Evolutionary conservation across 768 basidiomycete genomes (phyloP), one percentile per base, ranked within the genome.

Genomic region (Tylopilus cervinicoccineus): DNA sequence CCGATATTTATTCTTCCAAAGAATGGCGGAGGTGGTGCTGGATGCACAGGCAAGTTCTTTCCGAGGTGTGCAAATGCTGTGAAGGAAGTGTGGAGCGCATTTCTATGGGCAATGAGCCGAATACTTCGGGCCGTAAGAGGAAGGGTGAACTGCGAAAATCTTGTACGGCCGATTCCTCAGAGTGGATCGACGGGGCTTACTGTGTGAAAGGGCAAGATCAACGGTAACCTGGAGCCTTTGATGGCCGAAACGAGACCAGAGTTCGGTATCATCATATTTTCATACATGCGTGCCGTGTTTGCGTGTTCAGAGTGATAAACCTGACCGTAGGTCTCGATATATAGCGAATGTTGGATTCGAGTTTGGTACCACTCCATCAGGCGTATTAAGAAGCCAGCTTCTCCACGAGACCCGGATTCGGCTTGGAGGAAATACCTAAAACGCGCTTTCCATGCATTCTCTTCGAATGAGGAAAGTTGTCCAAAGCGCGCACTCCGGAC

Each of bases 181-280:
- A 42, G 24, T 14, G 10, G 22, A 43, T 23, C 4, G 20, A 31
- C 9, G 24, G n/a, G 17, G 49, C 73, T 48, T 45, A 76, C 75
- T 22, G 75, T 75, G 43, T 78, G 74, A 58, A 78, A 78, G 1
- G 77, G 77, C 7, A 78, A 52, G 17, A 78, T 72, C 23, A 70
- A 66, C 2, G 74, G 74, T 7, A 74, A 57, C 5, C 57, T 61
- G 12, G 67, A 70, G 16, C 59, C 46, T 43, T 59, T 59, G 33
- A 72, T 58, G 37, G 53, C 43, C 20, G 54, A 48, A 40, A 61
- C 33, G 41, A 64, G 44, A 45, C 45, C 33, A 27, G 57, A 53
- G 37, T 52, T 37, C 45, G 59, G 62, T n/a, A 57, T 55, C 9
- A 38, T 37, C 42, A 38, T 45, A 34, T 31, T 50, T 46, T 38